phyloP scores from a whole-genome alignment of 495 filamentous ascomycete species.

The Annulohypoxylon stygium region DNA sequence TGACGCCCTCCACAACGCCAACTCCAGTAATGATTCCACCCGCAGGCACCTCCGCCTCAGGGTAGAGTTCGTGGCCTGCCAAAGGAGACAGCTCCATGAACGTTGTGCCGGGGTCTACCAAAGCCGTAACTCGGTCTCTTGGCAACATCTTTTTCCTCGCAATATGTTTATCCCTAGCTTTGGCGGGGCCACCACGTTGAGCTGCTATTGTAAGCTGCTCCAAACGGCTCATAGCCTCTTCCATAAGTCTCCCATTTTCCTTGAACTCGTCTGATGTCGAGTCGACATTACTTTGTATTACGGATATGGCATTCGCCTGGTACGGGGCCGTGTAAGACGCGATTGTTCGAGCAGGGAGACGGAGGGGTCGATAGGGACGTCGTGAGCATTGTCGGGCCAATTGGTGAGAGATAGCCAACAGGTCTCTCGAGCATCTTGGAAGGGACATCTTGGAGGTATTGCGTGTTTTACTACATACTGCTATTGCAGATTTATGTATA shows the following conservation, averaged over 20 bases:
- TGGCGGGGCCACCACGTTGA: conserved; percentile 80
- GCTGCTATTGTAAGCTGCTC: conserved; percentile 76
- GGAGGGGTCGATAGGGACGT: conserved; percentile 40
- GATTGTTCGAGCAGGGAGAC: conserved; percentile 52
- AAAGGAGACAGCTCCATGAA: conserved; percentile 93
- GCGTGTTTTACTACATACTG: conserved; percentile 31
- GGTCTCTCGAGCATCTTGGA: conserved; percentile 53
- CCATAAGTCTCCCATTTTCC: conserved; percentile 86
- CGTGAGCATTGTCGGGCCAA: conserved; percentile 55
- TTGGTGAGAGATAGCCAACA: conserved; percentile 57
- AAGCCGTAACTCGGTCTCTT: conserved; percentile 85
- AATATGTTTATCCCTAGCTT: conserved; percentile 90
- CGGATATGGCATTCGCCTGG: conserved; percentile 81
- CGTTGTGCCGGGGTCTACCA: conserved; percentile 89
- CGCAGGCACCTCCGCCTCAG: conserved; percentile 75
- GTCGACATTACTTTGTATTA: conserved; percentile 81
- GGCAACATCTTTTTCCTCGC: conserved; percentile 93
- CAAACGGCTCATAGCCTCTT: conserved; percentile 74
- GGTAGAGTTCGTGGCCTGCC: conserved; percentile 89
- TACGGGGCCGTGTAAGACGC: conserved; percentile 75
- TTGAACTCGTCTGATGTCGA: conserved; percentile 80
- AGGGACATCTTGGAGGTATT: conserved; percentile 51
- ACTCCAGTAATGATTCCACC: conserved; percentile 95
- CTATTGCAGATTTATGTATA: conserved; percentile 5
- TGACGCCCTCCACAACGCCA: conserved; percentile 89